Evolutionary conservation across 2,329 filamentous ascomycete genomes (phyloP).

Genomic region (Fusarium kyushuense): DNA sequence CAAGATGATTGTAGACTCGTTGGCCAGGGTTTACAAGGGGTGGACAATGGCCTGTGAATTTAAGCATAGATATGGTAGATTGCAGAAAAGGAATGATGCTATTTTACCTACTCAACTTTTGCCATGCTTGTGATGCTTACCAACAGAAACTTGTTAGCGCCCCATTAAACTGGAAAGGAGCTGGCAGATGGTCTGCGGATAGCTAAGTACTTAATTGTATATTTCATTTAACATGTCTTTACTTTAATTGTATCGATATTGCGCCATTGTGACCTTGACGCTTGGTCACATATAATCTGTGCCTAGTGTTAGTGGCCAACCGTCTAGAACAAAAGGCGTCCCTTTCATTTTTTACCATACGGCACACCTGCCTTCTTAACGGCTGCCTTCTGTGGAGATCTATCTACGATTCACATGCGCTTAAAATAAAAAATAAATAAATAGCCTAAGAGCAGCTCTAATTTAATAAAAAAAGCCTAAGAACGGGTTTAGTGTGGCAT

Average conservation of each 20-base stretch:
- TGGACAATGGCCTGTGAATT: constrained; percentile 49
- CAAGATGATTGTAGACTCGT: constrained; percentile 40
- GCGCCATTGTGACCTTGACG: no score
- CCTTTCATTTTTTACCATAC: not conserved
- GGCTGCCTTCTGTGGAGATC: not conserved
- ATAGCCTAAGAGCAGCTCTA: not conserved
- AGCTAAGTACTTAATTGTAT: not conserved
- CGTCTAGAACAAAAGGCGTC: not conserved
- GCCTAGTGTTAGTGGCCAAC: not conserved
- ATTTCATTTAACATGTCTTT: not conserved
- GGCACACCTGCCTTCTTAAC: not conserved
- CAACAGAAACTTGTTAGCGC: no score
- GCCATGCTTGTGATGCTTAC: not conserved
- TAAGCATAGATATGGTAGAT: constrained; percentile 56
- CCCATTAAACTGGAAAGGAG: not conserved
- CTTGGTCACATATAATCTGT: not conserved
- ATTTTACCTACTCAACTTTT: constrained; percentile 40
- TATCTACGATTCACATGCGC: not conserved
- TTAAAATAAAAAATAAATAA: not conserved
- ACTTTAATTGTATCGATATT: no score
- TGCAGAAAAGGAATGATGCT: constrained; percentile 51
- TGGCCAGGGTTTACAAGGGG: constrained; percentile 42
- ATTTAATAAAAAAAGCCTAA: not conserved
- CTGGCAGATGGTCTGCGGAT: not conserved
- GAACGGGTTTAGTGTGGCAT: not conserved